Evolutionary conservation across 139 green algal species (phyloP).

Genomic region (Tetradesmus lagerheimii): DNA sequence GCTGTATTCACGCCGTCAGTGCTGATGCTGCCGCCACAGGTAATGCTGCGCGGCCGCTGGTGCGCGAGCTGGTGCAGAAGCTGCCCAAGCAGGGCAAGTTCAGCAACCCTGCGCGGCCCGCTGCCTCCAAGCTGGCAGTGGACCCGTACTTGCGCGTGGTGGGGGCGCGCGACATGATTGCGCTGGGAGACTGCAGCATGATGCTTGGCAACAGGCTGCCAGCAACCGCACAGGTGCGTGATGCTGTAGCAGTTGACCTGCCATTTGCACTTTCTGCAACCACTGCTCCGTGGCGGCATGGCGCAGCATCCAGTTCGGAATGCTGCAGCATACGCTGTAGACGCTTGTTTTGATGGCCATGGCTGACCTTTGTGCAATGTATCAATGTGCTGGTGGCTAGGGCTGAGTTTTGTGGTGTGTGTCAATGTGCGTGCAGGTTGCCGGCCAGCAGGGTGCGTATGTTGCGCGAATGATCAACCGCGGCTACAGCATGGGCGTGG

Average conservation of each 20-base stretch:
- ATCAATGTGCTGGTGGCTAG: neutral
- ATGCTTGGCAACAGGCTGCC: conserved; percentile 64
- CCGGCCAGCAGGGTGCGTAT: conserved; percentile 67
- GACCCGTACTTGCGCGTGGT: conserved; percentile 78
- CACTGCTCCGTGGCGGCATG: no score
- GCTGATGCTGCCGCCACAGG: conserved; percentile 48
- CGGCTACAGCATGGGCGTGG: conserved; percentile 55
- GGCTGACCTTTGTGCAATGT: no score
- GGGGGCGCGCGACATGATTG: conserved; percentile 68
- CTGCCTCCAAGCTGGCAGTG: conserved; percentile 68
- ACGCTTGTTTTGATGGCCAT: no score
- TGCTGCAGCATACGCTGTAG: no score
- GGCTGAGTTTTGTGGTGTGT: neutral
- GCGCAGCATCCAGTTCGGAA: no score
- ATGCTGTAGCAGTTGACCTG: conserved; percentile 48
- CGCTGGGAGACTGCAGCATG: conserved; percentile 69
- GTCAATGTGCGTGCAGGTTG: neutral
- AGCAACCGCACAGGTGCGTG: conserved; percentile 71
- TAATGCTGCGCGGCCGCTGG: conserved; percentile 56
- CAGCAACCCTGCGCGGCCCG: conserved; percentile 26
- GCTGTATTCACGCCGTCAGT: no score
- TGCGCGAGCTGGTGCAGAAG: conserved; percentile 29
- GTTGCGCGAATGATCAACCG: conserved; percentile 69
- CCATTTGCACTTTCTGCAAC: neutral
- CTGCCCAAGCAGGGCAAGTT: conserved; percentile 29